phyloP scores from a whole-genome alignment of 2,329 filamentous ascomycete genomes.

The Paramyrothecium roridum region DNA sequence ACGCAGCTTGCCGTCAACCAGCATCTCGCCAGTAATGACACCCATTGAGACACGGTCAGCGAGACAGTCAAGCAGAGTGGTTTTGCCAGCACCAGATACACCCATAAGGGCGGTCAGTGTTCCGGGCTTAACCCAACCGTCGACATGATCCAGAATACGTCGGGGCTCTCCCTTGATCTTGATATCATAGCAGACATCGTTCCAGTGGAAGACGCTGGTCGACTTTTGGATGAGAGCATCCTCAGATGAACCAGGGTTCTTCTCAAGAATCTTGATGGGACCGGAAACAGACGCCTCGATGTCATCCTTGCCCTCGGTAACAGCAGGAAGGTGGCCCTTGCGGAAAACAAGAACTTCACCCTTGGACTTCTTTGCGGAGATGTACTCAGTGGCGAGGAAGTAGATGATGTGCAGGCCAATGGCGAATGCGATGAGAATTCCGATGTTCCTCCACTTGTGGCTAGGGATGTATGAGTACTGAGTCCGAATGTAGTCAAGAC shows the following conservation, averaged over 20 bases:
- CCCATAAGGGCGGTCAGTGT: constrained; percentile 71
- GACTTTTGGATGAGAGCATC: constrained; percentile 18
- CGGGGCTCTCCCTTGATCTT: constrained; percentile 63
- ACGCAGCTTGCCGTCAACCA: constrained; percentile 64
- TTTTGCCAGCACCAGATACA: constrained; percentile 50
- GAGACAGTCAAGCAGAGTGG: constrained; percentile 61
- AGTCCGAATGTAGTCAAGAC: constrained; percentile 42
- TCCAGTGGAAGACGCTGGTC: constrained; percentile 62
- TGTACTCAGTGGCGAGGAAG: constrained; percentile 46
- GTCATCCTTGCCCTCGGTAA: constrained; percentile 13
- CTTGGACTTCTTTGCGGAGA: constrained; percentile 50
- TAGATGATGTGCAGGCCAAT: constrained; percentile 46
- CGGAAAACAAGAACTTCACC: constrained; percentile 60
- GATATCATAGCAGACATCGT: constrained; percentile 71
- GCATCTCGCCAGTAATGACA: constrained; percentile 66
- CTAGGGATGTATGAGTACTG: constrained; percentile 43
- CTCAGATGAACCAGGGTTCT: constrained; percentile 5
- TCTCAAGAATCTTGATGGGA: constrained; percentile 15
- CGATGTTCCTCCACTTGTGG: constrained; percentile 55
- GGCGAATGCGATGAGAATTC: constrained; percentile 51
- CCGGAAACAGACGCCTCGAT: constrained; percentile 13
- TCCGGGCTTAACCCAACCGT: constrained; percentile 74
- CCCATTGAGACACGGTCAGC: constrained; percentile 71
- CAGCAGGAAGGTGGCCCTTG: constrained; percentile 29
- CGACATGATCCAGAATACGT: constrained; percentile 66